These are phyloP conservation scores for Trichoderma hamatum DNA, from an alignment of 2,329 filamentous ascomycete species.

Conservation along the genomic window DNA sequence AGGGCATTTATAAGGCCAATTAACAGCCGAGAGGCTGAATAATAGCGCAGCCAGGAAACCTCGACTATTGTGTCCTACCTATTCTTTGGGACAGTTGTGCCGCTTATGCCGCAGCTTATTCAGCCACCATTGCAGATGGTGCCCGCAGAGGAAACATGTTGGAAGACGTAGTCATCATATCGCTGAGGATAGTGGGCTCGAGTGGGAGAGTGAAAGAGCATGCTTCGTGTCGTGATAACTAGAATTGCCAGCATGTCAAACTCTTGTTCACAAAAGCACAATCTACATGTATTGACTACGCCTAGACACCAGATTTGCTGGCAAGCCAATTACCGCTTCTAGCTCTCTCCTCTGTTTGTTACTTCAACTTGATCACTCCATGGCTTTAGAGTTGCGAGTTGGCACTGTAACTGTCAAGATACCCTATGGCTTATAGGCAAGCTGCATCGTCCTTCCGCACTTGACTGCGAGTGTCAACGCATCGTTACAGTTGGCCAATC, in stretches of 20 bases:
- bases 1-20: not conserved
- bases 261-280: not conserved
- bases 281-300: not conserved
- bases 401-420: too few species aligned
- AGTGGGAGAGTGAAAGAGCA: not conserved
- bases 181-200: not conserved
- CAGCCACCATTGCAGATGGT: not conserved
- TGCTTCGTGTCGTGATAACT: not conserved
- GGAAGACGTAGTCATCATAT: not conserved
- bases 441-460: too few species aligned
- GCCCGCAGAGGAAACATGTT: not conserved
- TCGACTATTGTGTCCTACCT: not conserved
- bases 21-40: not conserved
- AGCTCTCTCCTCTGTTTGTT: too few species aligned
- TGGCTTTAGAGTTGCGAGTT: too few species aligned
- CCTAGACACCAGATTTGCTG: too few species aligned
- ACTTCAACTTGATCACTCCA: too few species aligned
- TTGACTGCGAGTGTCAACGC: too few species aligned
- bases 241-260: not conserved
- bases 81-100: not conserved
- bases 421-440: too few species aligned
- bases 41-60: not conserved
- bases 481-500: too few species aligned
- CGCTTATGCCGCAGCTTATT: not conserved
- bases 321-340: too few species aligned